Evolutionary conservation across 2,329 filamentous ascomycete species (phyloP).

Genomic region (Cordyceps farinosa): DNA sequence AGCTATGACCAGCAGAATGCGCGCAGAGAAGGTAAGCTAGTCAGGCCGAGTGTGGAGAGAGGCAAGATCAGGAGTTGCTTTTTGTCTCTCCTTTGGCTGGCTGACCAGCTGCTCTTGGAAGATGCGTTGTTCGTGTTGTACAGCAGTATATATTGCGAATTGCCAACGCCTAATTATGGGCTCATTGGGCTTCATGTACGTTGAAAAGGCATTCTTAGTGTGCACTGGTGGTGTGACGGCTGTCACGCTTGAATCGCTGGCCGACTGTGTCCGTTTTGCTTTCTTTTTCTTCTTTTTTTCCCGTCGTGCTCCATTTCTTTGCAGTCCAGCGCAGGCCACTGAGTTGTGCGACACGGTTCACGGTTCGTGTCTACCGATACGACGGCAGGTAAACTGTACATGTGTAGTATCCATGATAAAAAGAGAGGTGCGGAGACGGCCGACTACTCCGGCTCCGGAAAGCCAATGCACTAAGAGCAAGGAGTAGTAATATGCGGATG

Average conservation of each 20-base stretch:
- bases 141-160: not conserved
- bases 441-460: conserved; percentile 6
- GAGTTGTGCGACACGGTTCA: not conserved
- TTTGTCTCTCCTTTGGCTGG: not conserved
- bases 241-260: not conserved
- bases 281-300: not conserved
- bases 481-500: not conserved
- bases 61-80: conserved; percentile 7
- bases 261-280: not conserved
- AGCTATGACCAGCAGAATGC: not conserved
- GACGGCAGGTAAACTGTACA: not conserved
- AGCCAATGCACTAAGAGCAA: not conserved
- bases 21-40: not conserved
- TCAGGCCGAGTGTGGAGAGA: conserved; percentile 6
- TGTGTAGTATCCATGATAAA: not conserved
- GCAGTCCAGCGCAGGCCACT: not conserved
- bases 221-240: not conserved
- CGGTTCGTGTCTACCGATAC: not conserved
- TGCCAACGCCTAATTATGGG: not conserved
- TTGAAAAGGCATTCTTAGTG: too few relatives aligned
- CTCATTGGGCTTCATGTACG: not conserved
- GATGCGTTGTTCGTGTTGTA: not conserved
- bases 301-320: not conserved
- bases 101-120: not conserved
- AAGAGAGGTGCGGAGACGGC: conserved; percentile 3